Percentiles rank a stretch among this genome's conserved stretches.
Evolutionary conservation across 2,329 filamentous ascomycete species (phyloP).

Genomic region (Aspergillus caelatus): DNA sequence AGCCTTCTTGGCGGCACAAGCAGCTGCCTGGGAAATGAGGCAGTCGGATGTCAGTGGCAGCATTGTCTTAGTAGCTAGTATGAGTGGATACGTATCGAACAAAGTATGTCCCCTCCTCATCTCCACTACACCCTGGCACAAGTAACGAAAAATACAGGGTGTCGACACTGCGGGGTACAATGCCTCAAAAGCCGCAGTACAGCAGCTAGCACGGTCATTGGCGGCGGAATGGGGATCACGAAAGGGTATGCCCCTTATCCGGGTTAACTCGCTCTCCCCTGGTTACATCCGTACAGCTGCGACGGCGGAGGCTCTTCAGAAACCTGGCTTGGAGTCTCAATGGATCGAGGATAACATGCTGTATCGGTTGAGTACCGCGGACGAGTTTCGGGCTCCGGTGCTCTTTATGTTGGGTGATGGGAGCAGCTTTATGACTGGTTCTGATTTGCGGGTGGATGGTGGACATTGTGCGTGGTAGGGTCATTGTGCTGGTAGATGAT

Average conservation of each 20-base stretch:
- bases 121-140: not conserved
- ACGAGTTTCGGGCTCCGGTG: conserved; percentile 35
- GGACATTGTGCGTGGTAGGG: conserved; percentile 15
- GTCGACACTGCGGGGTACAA: conserved; percentile 41
- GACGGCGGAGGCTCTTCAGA: conserved; percentile 17
- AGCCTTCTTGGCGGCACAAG: conserved; percentile 24
- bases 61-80: conserved; percentile 26
- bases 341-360: conserved; percentile 28
- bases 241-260: conserved; percentile 18
- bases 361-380: conserved; percentile 21
- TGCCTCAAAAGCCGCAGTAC: conserved; percentile 50
- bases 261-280: conserved; percentile 26
- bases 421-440: conserved; percentile 40
- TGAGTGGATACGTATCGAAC: conserved; percentile 24
- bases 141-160: conserved; percentile 5
- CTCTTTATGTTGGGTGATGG: conserved; percentile 36
- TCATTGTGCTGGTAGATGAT: not conserved
- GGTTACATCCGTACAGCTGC: conserved; percentile 24
- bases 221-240: conserved; percentile 49
- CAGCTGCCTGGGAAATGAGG: conserved; percentile 14
- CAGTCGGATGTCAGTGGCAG: conserved; percentile 8
- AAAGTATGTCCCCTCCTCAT: conserved; percentile 10
- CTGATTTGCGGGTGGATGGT: conserved; percentile 39
- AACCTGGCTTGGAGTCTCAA: conserved; percentile 18
- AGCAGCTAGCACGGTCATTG: conserved; percentile 49